Evolutionary conservation across 2,329 filamentous ascomycete species (phyloP), one percentile per base, ranked within the genome.

Genomic region (Sclerotinia sclerotiorum): DNA sequence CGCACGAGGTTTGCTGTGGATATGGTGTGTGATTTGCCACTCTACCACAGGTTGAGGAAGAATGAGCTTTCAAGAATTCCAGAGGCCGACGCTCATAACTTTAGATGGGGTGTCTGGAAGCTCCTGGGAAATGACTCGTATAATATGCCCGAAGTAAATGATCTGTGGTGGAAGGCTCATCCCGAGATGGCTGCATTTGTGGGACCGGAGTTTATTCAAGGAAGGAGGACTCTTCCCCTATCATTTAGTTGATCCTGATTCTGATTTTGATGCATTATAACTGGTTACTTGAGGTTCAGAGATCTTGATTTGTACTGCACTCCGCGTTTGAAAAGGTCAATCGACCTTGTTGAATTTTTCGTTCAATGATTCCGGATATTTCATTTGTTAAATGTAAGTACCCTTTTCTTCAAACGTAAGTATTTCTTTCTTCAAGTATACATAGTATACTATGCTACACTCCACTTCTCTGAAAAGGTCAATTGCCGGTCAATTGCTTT

Each of bases 121-220:
- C 5, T 15, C 6, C n/a, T 58, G 7, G 56, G 32, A 17, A 27
- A 5, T 17, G 10, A 39, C 11, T 35, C 56, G 1, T 58, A 58
- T 6, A 39, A 17, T 58, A 24, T 58, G 32, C 56, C 56, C 13
- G 56, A 58, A 15, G 5, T 44, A 1, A 58, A 24, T 7, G 0
- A 0, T 5, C 0, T 5, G 2, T 58, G 39, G 11, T 58, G 56
- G 56, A 15, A 2, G 17, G 35, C 56, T 5, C 5, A 4, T 11
- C 35, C 56, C 11, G 0, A 1, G 4, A 1, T 0, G 1, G 56
- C 39, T 10, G 0, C 0, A 1, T 0, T 1, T 5, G 1, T 19
- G 13, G 56, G 56, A n/a, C 8, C 1, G 0, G 21, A 15, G 7
- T 2, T 3, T 58, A 5, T 42, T 15, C 2, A 60, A 24, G 48